These are phyloP conservation scores for Elongisporangium anandrum DNA, from an alignment of 352 stramenopile genomes.

Conservation along the genomic window DNA sequence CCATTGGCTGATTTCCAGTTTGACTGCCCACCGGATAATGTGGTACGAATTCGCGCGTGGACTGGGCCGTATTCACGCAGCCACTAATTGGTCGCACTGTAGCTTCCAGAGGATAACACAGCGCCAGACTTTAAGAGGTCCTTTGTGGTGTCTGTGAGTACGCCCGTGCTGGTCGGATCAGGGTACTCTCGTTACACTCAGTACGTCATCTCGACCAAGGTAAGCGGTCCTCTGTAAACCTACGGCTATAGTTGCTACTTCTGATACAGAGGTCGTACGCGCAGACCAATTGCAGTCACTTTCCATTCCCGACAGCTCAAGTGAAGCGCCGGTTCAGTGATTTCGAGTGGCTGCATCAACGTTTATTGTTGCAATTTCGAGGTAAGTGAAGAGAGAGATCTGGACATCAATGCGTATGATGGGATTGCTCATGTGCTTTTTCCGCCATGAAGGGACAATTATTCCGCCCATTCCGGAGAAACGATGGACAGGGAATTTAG, in stretches of 20 bases:
- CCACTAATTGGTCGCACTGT: neutral
- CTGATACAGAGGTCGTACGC: neutral
- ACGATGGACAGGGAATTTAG: slow-evolving; percentile 86
- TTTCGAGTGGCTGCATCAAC: slow-evolving; percentile 88
- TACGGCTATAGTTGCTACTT: neutral
- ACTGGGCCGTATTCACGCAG: neutral
- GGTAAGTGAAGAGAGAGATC: too few species aligned
- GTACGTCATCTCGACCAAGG: slow-evolving; percentile 85
- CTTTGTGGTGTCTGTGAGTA: slow-evolving; percentile 76
- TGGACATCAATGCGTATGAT: too few species aligned
- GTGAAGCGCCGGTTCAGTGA: slow-evolving; percentile 87
- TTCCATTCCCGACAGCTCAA: slow-evolving; percentile 64
- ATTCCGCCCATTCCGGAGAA: slow-evolving; percentile 88
- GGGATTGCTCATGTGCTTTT: neutral
- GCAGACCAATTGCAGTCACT: slow-evolving; percentile 63
- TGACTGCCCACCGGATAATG: slow-evolving; percentile 72
- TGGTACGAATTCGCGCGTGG: slow-evolving; percentile 22
- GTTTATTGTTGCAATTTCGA: slow-evolving; percentile 73
- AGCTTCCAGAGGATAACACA: slow-evolving; percentile 49
- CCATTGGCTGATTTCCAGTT: slow-evolving; percentile 80
- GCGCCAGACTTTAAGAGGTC: slow-evolving; percentile 41
- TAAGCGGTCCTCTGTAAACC: slow-evolving; percentile 10
- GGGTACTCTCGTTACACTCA: slow-evolving; percentile 86
- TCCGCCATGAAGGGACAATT: slow-evolving; percentile 54
- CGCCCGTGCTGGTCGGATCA: slow-evolving; percentile 68